Conservation (phyloP, 164 flowering plant species). For the Umbilicus rupestris region DNA sequence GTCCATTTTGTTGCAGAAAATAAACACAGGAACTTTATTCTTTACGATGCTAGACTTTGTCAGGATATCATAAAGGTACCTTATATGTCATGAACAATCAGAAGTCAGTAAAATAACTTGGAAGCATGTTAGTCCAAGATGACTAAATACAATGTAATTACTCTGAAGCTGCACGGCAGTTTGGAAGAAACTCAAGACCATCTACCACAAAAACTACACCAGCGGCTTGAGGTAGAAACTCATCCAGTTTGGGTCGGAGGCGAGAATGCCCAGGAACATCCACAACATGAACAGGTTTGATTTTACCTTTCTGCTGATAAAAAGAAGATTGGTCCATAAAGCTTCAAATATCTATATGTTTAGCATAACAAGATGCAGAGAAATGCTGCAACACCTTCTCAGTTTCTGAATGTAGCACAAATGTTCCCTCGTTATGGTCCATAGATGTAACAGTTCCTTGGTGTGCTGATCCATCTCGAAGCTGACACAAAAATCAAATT, state of each 20-base stretch:
- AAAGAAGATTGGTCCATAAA: not conserved
- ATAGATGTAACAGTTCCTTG: constrained; percentile 94
- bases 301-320: constrained; percentile 26
- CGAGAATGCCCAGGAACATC: constrained; percentile 97
- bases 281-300: constrained; percentile 62
- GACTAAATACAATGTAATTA: constrained; percentile 18
- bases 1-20: constrained; percentile 90
- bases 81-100: constrained; percentile 18
- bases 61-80: constrained; percentile 89
- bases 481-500: constrained; percentile 26
- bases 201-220: constrained; percentile 85
- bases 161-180: constrained; percentile 85
- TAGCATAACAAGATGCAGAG: not conserved
- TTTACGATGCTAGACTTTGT: constrained; percentile 72
- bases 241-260: constrained; percentile 83
- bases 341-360: too few species aligned
- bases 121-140: not conserved
- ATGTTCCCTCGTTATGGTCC: constrained; percentile 89
- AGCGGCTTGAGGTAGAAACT: constrained; percentile 73
- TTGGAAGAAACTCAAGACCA: constrained; percentile 81
- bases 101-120: not conserved
- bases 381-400: constrained; percentile 39
- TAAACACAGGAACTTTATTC: constrained; percentile 64
- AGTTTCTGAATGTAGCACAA: constrained; percentile 66
- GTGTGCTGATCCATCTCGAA: constrained; percentile 89